Base-by-base conservation (phyloP, 805 yeast species). In the Nakazawaea wyomingensis region DNA sequence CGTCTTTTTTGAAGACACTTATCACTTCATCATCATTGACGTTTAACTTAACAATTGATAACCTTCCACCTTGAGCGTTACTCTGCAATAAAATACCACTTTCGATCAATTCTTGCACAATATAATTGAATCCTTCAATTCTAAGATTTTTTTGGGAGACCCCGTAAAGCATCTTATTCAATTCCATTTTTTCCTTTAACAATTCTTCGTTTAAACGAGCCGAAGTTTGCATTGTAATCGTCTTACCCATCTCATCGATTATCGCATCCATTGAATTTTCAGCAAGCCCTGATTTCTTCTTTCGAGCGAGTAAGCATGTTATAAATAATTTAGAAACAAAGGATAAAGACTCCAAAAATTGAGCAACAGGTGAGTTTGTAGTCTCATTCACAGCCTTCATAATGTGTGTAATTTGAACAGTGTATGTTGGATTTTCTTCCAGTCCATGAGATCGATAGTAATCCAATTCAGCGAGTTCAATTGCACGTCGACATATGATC, bases 401-500 rank as follows among this genome's bases (percentile, higher is more conserved):
- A 16, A 91, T 79, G 60, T 89, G 95, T 9, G 70, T 67, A 17
- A 88, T 85, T 26, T 76, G 76, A 5, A 89, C 90, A 4, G 74
- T 64, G 46, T 72, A 78, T 2, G 64, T 55, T 5, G 55, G 48
- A 33, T 55, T 48, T 43, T 52, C 61, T 3, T 49, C 51, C 9
- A 53, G 59, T 18, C 54, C 51, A 1, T 54, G 45, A 27, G 64
- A 61, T 30, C 57, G 53, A 55, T 71, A 54, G 53, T 71, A 76
- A 47, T 81, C 85, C 27, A 62, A 55, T 54, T 87, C 95, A 0
- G 96, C 96, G 24, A 90, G 69, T 56, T 88, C 96, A 6, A 90
- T 83, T 0, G 97, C 96, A 45, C 97, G 68, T 30, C 90, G 73
- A 55, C 96, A 85, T 19, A 93, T 85, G 45, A 84, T 84, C 43